Evolutionary conservation across 495 filamentous ascomycete genomes (phyloP).

Genomic region (Penicillium cataractarum): DNA sequence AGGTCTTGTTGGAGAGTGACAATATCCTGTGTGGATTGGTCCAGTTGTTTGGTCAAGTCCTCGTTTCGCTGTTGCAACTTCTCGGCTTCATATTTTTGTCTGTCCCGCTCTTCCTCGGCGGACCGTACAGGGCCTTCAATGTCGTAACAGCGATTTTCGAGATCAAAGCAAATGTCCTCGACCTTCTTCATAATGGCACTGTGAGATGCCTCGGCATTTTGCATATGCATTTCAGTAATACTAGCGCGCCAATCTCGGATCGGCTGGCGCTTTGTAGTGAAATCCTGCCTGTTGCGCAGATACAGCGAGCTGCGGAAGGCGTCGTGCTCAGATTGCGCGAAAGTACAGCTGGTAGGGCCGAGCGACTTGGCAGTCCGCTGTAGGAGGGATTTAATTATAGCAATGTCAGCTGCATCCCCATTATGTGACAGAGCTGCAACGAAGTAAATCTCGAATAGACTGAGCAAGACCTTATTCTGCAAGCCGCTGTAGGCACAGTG

Average conservation of each 20-base stretch:
- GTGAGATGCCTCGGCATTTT: conserved; percentile 39
- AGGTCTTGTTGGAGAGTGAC: conserved; percentile 35
- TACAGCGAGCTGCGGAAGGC: conserved; percentile 15
- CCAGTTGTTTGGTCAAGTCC: conserved; percentile 31
- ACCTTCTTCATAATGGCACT: conserved; percentile 50
- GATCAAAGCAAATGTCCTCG: conserved; percentile 55
- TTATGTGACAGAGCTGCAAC: conserved; percentile 22
- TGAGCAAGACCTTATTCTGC: conserved; percentile 38
- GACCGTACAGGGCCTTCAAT: conserved; percentile 52
- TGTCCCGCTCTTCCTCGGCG: conserved; percentile 48
- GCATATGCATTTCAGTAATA: conserved; percentile 40
- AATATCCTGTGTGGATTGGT: conserved; percentile 26
- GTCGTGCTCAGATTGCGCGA: conserved; percentile 19
- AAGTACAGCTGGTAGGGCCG: conserved; percentile 19
- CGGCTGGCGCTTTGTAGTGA: conserved; percentile 6
- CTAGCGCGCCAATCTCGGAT: conserved; percentile 50
- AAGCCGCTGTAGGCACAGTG: conserved; percentile 17
- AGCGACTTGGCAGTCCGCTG: conserved; percentile 19
- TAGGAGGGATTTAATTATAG: conserved; percentile 24
- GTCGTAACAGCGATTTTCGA: conserved; percentile 56
- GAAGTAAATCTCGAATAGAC: conserved; percentile 35
- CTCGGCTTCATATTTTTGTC: conserved; percentile 32
- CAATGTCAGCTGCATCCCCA: conserved; percentile 7
- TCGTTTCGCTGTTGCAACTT: conserved; percentile 31
- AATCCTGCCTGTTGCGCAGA: conserved; percentile 17